Percentiles rank a stretch among this genome's conserved stretches.
Conservation (phyloP, 2,329 filamentous ascomycete genomes). For the Metarhizium sp. region DNA sequence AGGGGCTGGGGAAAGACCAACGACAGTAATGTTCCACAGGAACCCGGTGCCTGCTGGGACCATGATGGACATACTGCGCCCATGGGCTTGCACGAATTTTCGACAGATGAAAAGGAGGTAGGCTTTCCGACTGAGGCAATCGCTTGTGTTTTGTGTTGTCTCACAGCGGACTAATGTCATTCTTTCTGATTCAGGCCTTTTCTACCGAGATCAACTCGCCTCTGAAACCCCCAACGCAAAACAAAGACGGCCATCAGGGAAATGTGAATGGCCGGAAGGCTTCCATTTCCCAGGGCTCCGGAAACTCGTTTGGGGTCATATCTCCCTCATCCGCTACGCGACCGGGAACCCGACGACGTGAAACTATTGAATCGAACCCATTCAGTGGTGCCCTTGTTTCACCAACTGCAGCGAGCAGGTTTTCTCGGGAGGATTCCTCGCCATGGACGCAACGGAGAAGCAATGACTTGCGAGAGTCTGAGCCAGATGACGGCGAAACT, state of each 20-base stretch:
- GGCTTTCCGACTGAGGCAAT: conserved; percentile 13
- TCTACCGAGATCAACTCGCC: conserved; percentile 84
- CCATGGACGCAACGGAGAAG: conserved; percentile 49
- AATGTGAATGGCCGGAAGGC: conserved; percentile 65
- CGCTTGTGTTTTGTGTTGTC: background rate
- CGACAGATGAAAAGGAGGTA: conserved; percentile 51
- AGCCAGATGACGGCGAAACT: conserved; percentile 41
- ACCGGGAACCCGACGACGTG: conserved; percentile 70
- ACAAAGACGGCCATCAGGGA: conserved; percentile 51
- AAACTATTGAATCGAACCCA: conserved; percentile 64
- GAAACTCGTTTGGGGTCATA: conserved; percentile 56
- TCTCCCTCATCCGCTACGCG: conserved; percentile 65
- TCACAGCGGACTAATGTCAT: conserved; percentile 10
- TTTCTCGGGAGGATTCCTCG: conserved; percentile 51
- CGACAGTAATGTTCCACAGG: conserved; percentile 64
- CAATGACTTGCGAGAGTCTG: conserved; percentile 44
- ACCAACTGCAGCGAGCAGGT: conserved; percentile 49
- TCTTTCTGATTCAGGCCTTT: conserved; percentile 53
- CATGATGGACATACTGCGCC: conserved; percentile 59
- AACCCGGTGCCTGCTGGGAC: conserved; percentile 93
- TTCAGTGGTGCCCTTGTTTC: conserved; percentile 47
- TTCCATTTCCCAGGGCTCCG: conserved; percentile 65
- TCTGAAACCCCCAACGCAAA: conserved; percentile 75
- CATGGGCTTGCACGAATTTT: conserved; percentile 63
- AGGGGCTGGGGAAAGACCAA: conserved; percentile 69